Evolutionary conservation across 2,329 filamentous ascomycete genomes (phyloP).

Genomic region (Paramyrothecium roridum): DNA sequence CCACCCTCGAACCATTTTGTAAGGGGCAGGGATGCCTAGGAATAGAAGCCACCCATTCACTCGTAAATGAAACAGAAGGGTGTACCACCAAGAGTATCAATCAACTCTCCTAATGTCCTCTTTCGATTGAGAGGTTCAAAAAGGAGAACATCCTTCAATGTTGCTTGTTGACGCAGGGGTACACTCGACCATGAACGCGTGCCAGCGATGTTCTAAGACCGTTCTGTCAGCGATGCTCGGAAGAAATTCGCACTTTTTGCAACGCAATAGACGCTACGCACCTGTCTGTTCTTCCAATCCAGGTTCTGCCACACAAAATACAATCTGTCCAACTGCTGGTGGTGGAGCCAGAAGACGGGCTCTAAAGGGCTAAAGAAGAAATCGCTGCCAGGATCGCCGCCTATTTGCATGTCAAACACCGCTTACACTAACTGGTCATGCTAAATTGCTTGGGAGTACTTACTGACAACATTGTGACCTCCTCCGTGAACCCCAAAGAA

Average conservation of each 20-base stretch:
- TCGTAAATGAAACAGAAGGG: not conserved
- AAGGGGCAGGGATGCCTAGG: too few species aligned
- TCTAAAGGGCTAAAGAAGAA: not conserved
- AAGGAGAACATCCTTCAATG: not conserved
- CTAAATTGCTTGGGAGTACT: too few species aligned
- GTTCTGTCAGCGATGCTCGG: not conserved
- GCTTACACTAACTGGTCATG: too few species aligned
- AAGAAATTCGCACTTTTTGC: not conserved
- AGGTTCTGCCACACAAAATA: conserved; percentile 1
- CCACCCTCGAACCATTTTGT: too few species aligned
- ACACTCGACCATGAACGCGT: not conserved
- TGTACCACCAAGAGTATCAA: not conserved
- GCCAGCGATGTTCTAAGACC: not conserved
- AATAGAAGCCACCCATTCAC: not conserved
- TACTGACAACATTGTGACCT: not conserved
- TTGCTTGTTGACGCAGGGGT: not conserved
- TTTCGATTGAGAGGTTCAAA: not conserved
- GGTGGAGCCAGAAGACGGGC: not conserved
- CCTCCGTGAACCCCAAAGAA: not conserved
- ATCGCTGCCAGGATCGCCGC: not conserved
- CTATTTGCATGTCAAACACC: not conserved
- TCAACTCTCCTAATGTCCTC: not conserved
- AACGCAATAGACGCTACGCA: not conserved
- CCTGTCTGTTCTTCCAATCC: not conserved
- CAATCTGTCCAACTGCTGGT: not conserved